A percentile compares a stretch with the other conserved stretches of the same genome.
phyloP scores from a whole-genome alignment of 2,329 filamentous ascomycete species.

The Claviceps humidiphila region DNA sequence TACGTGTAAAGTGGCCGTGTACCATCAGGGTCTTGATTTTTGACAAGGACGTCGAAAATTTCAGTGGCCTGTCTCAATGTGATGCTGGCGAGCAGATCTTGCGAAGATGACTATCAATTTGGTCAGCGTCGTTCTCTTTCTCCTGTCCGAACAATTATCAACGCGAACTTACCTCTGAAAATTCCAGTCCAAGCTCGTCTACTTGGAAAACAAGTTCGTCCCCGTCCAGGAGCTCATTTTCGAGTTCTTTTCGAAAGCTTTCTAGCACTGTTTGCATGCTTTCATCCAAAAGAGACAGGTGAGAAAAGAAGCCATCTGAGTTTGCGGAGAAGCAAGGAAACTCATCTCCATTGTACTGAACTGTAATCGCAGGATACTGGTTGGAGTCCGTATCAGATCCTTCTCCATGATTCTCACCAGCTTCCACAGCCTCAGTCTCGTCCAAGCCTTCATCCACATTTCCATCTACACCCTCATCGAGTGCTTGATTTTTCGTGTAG shows the following conservation, averaged over 20 bases:
- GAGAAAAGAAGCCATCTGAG: slow-evolving; percentile 31
- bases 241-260: slow-evolving; percentile 31
- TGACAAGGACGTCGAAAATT: slow-evolving; percentile 28
- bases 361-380: slow-evolving; percentile 24
- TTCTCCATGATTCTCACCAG: slow-evolving; percentile 1
- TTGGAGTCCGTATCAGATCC: slow-evolving; percentile 5
- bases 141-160: not conserved
- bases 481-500: not conserved
- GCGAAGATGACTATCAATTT: slow-evolving; percentile 20
- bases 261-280: slow-evolving; percentile 31
- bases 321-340: slow-evolving; percentile 26
- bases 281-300: slow-evolving; percentile 26
- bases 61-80: slow-evolving; percentile 29
- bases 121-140: slow-evolving; percentile 13
- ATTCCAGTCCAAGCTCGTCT: slow-evolving; percentile 39
- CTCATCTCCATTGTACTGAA: slow-evolving; percentile 30
- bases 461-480: slow-evolving; percentile 4
- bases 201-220: slow-evolving; percentile 40
- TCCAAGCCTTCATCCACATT: not conserved
- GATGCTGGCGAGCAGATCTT: slow-evolving; percentile 21
- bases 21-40: slow-evolving; percentile 28
- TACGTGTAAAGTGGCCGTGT: slow-evolving; percentile 28
- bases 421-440: not conserved
- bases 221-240: slow-evolving; percentile 28
- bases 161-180: slow-evolving; percentile 31